Evolutionary conservation across 2,329 filamentous ascomycete genomes (phyloP).

Genomic region (Thermomyces lanuginosus): DNA sequence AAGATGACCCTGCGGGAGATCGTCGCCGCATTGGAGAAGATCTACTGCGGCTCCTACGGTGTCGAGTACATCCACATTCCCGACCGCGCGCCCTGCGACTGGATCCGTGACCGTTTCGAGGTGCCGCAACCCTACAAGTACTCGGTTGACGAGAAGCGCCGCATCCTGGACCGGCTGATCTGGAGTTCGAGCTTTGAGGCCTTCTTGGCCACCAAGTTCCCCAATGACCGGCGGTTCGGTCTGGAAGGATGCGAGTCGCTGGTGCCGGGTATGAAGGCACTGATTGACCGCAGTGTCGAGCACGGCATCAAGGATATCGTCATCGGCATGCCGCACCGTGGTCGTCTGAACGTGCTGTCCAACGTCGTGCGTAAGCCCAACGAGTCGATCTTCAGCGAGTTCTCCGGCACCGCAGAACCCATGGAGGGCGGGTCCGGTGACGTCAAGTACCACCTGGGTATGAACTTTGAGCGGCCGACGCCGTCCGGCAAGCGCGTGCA

Average conservation of each 20-base stretch:
- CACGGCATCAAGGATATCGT: slow-evolving; percentile 98
- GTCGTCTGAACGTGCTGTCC: slow-evolving; percentile 90
- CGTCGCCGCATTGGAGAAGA: slow-evolving; percentile 76
- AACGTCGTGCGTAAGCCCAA: slow-evolving; percentile 99
- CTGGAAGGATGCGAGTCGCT: slow-evolving; percentile 93
- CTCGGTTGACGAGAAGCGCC: slow-evolving; percentile 93
- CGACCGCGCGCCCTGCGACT: slow-evolving; percentile 93
- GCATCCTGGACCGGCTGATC: slow-evolving; percentile 91
- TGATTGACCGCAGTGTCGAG: slow-evolving; percentile 96
- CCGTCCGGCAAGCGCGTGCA: slow-evolving; percentile 99
- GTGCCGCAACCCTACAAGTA: slow-evolving; percentile 92
- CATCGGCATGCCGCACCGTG: slow-evolving; percentile 98
- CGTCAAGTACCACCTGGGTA: slow-evolving; percentile 98
- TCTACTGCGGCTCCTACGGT: slow-evolving; percentile 95
- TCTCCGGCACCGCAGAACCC: slow-evolving; percentile 70
- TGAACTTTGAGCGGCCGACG: slow-evolving; percentile 99
- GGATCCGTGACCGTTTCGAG: slow-evolving; percentile 89
- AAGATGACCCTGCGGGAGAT: slow-evolving; percentile 98
- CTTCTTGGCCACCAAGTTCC: slow-evolving; percentile 93
- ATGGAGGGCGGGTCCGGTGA: slow-evolving; percentile 94
- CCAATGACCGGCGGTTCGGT: slow-evolving; percentile 98
- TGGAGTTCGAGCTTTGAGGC: slow-evolving; percentile 97
- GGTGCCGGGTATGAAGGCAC: slow-evolving; percentile 96
- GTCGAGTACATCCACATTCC: slow-evolving; percentile 99
- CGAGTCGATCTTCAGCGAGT: slow-evolving; percentile 98